Percentiles rank a stretch among this genome's conserved stretches.
Conservation (phyloP, 1,139 yeast genomes). For the Debaryomyces subglobosus region DNA sequence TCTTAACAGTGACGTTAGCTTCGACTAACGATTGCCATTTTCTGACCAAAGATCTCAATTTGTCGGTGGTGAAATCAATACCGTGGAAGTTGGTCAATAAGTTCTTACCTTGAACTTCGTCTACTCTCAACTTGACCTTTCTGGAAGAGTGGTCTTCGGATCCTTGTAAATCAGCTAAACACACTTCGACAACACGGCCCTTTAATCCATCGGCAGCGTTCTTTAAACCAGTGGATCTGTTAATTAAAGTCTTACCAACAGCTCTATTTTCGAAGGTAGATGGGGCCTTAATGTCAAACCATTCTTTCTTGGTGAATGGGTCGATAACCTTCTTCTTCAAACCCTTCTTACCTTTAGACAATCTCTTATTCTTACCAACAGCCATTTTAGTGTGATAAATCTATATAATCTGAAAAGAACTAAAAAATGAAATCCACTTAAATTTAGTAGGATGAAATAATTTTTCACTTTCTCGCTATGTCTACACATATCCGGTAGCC, state of each 20-base stretch:
- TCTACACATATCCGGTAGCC: not conserved
- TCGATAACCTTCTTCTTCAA: constrained; percentile 56
- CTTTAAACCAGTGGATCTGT: constrained; percentile 55
- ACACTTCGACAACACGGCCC: constrained; percentile 55
- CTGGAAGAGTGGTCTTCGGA: constrained; percentile 56
- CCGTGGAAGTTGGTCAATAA: constrained; percentile 59
- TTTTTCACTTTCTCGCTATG: constrained; percentile 7
- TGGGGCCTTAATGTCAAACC: constrained; percentile 58
- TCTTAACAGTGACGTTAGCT: constrained; percentile 55
- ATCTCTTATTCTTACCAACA: constrained; percentile 58
- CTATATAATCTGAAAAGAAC: constrained; percentile 4
- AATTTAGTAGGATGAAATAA: constrained; percentile 3
- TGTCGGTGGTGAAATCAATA: constrained; percentile 52
- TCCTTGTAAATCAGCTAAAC: constrained; percentile 55
- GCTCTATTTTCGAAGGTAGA: constrained; percentile 54
- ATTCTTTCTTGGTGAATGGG: constrained; percentile 56
- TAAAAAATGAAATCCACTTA: not conserved
- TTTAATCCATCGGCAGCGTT: constrained; percentile 56
- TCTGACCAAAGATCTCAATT: constrained; percentile 55
- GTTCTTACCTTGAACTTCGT: constrained; percentile 57
- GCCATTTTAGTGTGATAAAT: constrained; percentile 36
- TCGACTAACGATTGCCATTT: constrained; percentile 58
- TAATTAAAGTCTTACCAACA: constrained; percentile 55
- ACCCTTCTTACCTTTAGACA: constrained; percentile 56
- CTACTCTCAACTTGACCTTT: constrained; percentile 56